These are phyloP conservation scores for Haematococcus lacustris DNA, from an alignment of 139 green algal genomes.

Conservation along the genomic window DNA sequence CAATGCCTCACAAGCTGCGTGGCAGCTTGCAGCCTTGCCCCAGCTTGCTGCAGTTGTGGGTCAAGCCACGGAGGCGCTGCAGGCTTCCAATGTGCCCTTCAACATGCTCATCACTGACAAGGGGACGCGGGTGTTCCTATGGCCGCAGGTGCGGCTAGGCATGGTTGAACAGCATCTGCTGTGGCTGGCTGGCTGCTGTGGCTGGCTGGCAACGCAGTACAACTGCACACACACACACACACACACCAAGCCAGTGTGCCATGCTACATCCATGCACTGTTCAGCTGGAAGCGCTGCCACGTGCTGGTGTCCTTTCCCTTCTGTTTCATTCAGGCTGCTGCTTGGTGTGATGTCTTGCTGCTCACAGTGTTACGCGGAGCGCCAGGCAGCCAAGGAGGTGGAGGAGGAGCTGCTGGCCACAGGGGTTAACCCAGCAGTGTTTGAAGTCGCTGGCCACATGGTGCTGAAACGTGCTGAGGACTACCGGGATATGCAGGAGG, in stretches of 20 bases:
- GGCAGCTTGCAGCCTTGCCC: conserved; percentile 13
- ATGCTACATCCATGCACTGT: too few species aligned
- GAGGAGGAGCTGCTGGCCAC: conserved; percentile 49
- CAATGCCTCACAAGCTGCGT: not conserved
- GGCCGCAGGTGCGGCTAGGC: conserved; percentile 58
- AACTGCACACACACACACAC: too few species aligned
- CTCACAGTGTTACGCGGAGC: conserved; percentile 67
- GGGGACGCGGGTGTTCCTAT: conserved; percentile 85
- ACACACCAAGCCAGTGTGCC: too few species aligned
- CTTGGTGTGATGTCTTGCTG: not conserved
- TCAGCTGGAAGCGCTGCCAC: too few species aligned
- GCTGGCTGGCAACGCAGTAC: too few species aligned
- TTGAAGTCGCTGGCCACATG: conserved; percentile 95
- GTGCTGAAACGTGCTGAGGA: conserved; percentile 84
- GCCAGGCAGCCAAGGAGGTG: conserved; percentile 66
- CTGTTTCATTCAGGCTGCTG: not conserved
- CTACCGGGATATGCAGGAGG: conserved; percentile 61
- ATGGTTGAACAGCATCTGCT: too few species aligned
- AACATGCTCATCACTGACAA: conserved; percentile 93
- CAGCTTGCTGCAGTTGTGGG: conserved; percentile 44
- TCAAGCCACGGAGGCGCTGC: conserved; percentile 29
- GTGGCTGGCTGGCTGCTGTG: too few species aligned
- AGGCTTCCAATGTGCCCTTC: conserved; percentile 80
- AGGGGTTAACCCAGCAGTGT: conserved; percentile 89
- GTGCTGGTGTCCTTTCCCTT: not conserved